These are phyloP conservation scores for Lachnellula cervina DNA, from an alignment of 2,329 filamentous ascomycete genomes.

Conservation along the genomic window DNA sequence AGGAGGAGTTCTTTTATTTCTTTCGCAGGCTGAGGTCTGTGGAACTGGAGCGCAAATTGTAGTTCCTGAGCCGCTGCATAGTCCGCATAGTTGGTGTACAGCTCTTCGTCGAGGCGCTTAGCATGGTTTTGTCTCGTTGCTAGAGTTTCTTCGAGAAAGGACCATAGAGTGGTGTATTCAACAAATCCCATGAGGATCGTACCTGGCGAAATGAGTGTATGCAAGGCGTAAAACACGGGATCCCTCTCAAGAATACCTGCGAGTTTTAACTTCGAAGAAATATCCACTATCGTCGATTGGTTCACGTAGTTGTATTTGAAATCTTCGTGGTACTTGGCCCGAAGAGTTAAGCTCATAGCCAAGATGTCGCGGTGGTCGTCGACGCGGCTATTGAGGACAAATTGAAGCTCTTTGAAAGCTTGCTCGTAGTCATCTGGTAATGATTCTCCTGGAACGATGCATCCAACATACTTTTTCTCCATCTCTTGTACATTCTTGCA, in stretches of 20 bases:
- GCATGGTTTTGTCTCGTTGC: background rate
- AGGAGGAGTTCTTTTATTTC: background rate
- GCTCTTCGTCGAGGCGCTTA: background rate
- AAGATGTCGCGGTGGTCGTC: background rate
- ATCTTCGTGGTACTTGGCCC: background rate
- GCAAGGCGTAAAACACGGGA: background rate
- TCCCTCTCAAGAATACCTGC: background rate
- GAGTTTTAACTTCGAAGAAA: background rate
- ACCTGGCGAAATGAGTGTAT: background rate
- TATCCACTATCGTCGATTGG: background rate
- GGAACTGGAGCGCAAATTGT: background rate
- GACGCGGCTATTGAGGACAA: background rate
- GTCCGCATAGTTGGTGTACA: background rate
- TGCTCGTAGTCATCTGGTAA: slow-evolving; percentile 5
- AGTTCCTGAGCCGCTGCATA: background rate
- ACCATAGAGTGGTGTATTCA: background rate
- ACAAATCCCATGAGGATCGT: background rate
- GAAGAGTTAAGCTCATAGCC: background rate
- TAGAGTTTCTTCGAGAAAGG: background rate
- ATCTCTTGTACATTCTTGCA: slow-evolving; percentile 1
- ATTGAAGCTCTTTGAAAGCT: slow-evolving; percentile 3
- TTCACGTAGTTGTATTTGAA: no score
- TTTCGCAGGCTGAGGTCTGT: background rate
- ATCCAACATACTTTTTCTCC: background rate
- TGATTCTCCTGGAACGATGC: slow-evolving; percentile 1